Percentiles rank a stretch among this genome's conserved stretches.
Evolutionary conservation across 805 yeast genomes (phyloP).

Genomic region (Sugiyamaella floridensis): DNA sequence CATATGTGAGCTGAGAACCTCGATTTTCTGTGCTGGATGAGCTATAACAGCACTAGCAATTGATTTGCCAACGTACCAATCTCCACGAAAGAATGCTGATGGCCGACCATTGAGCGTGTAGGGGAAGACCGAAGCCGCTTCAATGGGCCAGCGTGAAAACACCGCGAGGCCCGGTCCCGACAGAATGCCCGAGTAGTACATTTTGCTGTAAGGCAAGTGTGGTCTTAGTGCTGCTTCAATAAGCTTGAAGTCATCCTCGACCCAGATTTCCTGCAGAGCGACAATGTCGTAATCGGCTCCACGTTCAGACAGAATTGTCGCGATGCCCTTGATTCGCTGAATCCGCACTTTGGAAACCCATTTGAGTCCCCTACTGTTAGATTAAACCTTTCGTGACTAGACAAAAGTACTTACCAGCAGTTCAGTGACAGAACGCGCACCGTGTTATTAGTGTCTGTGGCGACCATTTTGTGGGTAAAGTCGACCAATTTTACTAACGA

Average conservation of each 20-base stretch:
- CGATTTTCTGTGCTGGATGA: conserved; percentile 50
- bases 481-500: too few species aligned
- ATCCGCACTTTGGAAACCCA: conserved; percentile 66
- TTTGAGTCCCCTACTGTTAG: conserved; percentile 67
- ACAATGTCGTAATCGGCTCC: conserved; percentile 63
- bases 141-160: conserved; percentile 77
- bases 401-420: conserved; percentile 29
- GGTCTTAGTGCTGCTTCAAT: conserved; percentile 41
- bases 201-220: conserved; percentile 56
- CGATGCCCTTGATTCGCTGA: conserved; percentile 66
- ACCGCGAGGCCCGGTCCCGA: conserved; percentile 92
- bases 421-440: conserved; percentile 27
- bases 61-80: conserved; percentile 94
- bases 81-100: conserved; percentile 88
- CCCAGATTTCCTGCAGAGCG: conserved; percentile 96
- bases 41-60: conserved; percentile 65
- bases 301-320: conserved; percentile 46
- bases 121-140: conserved; percentile 66
- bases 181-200: conserved; percentile 75
- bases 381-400: too few species aligned
- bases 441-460: background rate
- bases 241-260: conserved; percentile 71
- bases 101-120: conserved; percentile 94
- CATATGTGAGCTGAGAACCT: conserved; percentile 86
- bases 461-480: background rate